phyloP scores from a whole-genome alignment of 78 protist genomes.

The Protostelium mycophagum region DNA sequence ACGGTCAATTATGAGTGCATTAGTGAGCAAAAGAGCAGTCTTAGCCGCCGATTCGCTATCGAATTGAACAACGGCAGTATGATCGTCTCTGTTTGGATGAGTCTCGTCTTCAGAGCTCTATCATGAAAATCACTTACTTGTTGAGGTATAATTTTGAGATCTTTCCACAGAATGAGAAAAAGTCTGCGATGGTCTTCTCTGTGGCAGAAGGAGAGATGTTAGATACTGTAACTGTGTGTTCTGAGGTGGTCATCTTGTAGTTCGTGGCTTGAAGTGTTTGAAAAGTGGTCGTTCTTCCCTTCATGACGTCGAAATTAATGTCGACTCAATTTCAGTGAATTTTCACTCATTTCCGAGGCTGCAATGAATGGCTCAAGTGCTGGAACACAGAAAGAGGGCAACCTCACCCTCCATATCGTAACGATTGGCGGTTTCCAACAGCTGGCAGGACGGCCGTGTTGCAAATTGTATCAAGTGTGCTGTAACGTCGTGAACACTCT shows the following conservation, averaged over 20 bases:
- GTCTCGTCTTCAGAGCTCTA: background rate
- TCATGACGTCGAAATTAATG: too few relatives aligned
- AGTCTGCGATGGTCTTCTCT: slow-evolving; percentile 41
- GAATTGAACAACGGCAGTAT: slow-evolving; percentile 48
- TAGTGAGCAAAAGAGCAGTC: slow-evolving; percentile 62
- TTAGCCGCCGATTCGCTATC: slow-evolving; percentile 59
- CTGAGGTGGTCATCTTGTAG: background rate
- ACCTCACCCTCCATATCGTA: too few relatives aligned
- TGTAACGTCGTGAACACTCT: too few relatives aligned
- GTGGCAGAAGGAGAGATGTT: slow-evolving; percentile 42
- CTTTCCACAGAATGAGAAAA: slow-evolving; percentile 64
- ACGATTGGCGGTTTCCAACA: too few relatives aligned
- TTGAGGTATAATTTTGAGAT: slow-evolving; percentile 27
- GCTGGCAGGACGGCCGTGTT: too few relatives aligned
- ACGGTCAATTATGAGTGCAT: slow-evolving; percentile 64
- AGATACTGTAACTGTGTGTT: slow-evolving; percentile 32
- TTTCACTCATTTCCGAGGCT: too few relatives aligned
- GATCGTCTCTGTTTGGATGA: background rate
- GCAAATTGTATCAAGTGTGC: too few relatives aligned
- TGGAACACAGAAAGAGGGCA: too few relatives aligned
- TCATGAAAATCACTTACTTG: slow-evolving; percentile 10
- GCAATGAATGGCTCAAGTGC: too few relatives aligned
- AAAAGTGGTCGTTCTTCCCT: too few relatives aligned
- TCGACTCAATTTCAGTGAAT: too few relatives aligned
- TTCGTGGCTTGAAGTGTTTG: too few relatives aligned